These are phyloP conservation scores for Excoecaria cochinchinensis DNA, from an alignment of 345 rosid species.

Conservation along the genomic window DNA sequence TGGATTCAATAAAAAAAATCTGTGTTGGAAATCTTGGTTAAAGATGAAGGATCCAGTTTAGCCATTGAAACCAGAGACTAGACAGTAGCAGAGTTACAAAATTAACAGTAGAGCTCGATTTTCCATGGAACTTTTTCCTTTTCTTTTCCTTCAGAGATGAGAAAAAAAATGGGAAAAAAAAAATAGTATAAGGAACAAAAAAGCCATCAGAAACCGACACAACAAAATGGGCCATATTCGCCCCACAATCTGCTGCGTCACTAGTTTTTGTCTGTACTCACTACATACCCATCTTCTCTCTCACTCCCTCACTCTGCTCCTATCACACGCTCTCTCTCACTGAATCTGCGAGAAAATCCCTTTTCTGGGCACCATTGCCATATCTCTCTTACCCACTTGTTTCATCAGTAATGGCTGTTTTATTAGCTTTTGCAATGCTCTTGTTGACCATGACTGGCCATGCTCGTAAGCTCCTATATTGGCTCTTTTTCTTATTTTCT, in stretches of 20 bases:
- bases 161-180: background rate
- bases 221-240: background rate
- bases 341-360: slow-evolving; percentile 3
- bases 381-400: background rate
- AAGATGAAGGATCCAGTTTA: background rate
- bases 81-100: background rate
- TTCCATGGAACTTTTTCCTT: background rate
- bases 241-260: slow-evolving; percentile 7
- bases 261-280: slow-evolving; percentile 5
- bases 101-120: background rate
- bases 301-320: background rate
- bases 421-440: slow-evolving; percentile 18
- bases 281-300: background rate
- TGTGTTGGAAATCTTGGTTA: background rate
- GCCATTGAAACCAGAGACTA: background rate
- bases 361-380: background rate
- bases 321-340: background rate
- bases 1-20: no score
- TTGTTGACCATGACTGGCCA: slow-evolving; percentile 29
- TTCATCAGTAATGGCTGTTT: slow-evolving; percentile 11
- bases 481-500: background rate
- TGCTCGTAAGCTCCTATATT: slow-evolving; percentile 19
- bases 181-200: background rate
- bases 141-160: background rate
- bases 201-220: slow-evolving; percentile 14